A percentile compares a stretch with the other conserved stretches of the same genome.
phyloP scores from a whole-genome alignment of 2,329 filamentous ascomycete genomes.

The Incumbomyces lentus region DNA sequence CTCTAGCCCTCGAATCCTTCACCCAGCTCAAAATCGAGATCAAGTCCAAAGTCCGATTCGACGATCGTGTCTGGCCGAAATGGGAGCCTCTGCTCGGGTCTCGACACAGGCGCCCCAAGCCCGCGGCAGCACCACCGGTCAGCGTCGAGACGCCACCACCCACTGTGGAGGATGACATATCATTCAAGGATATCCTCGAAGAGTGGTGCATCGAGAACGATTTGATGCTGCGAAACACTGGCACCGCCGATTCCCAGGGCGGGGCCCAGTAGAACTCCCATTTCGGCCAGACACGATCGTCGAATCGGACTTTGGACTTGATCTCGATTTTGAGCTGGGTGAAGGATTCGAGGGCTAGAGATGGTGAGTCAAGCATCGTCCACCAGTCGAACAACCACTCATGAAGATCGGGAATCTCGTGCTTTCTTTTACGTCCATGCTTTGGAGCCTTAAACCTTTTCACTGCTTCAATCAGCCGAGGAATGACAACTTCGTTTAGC shows the following conservation, averaged over 20 bases:
- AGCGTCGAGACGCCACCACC: conserved; percentile 69
- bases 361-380: too few relatives aligned
- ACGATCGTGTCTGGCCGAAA: conserved; percentile 14
- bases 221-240: conserved; percentile 59
- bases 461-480: conserved; percentile 65
- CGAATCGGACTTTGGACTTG: conserved; percentile 18
- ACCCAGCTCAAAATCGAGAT: conserved; percentile 48
- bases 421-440: conserved; percentile 64
- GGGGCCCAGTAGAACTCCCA: conserved; percentile 37
- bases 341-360: conserved; percentile 47
- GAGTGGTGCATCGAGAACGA: conserved; percentile 71
- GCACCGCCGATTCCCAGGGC: conserved; percentile 65
- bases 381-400: conserved; percentile 79
- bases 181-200: conserved; percentile 71
- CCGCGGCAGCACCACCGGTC: conserved; percentile 63
- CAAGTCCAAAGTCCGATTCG: conserved; percentile 18
- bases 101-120: conserved; percentile 64
- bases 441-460: conserved; percentile 23
- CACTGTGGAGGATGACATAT: too few relatives aligned
- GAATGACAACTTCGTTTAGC: conserved; percentile 65
- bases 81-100: conserved; percentile 48
- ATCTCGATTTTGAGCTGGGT: conserved; percentile 48
- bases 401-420: conserved; percentile 40
- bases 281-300: conserved; percentile 14
- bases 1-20: conserved; percentile 47